Evolutionary conservation across 345 rosid genomes (phyloP).

Genomic region (Murraya koenigii): DNA sequence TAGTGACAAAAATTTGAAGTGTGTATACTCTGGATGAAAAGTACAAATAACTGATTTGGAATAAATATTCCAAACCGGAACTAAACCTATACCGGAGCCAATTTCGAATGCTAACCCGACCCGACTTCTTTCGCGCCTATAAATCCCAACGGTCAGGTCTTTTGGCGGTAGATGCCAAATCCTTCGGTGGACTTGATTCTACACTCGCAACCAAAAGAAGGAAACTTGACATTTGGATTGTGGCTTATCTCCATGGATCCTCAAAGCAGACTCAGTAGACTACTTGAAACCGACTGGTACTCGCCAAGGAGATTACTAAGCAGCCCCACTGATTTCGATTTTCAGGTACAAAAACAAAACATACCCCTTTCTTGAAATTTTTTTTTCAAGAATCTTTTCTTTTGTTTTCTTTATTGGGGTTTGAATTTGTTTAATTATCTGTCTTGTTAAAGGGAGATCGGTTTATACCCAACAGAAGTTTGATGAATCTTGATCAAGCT

Average conservation of each 20-base stretch:
- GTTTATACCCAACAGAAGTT: slow-evolving; percentile 49
- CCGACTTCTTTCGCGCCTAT: not conserved
- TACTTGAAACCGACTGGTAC: slow-evolving; percentile 38
- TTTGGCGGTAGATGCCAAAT: slow-evolving; percentile 26
- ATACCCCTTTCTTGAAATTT: not conserved
- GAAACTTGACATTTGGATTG: not conserved
- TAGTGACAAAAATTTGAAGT: no score
- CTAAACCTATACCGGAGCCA: not conserved
- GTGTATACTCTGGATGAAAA: no score
- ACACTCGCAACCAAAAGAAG: not conserved
- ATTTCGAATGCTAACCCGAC: not conserved
- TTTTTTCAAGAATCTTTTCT: not conserved
- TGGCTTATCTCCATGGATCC: slow-evolving; percentile 30
- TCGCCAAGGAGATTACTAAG: slow-evolving; percentile 45
- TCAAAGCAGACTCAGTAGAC: slow-evolving; percentile 4
- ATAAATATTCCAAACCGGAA: not conserved
- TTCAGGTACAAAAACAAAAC: slow-evolving; percentile 25
- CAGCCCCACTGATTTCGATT: slow-evolving; percentile 30
- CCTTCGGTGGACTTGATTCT: not conserved
- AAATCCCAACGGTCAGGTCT: slow-evolving; percentile 22
- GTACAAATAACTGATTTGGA: not conserved
- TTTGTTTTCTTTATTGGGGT: not conserved
- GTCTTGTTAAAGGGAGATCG: slow-evolving; percentile 38
- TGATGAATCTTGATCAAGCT: slow-evolving; percentile 66
- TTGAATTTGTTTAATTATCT: not conserved